These are phyloP conservation scores for Scheffersomyces titani DNA, from an alignment of 1,139 yeast species.

Conservation along the genomic window DNA sequence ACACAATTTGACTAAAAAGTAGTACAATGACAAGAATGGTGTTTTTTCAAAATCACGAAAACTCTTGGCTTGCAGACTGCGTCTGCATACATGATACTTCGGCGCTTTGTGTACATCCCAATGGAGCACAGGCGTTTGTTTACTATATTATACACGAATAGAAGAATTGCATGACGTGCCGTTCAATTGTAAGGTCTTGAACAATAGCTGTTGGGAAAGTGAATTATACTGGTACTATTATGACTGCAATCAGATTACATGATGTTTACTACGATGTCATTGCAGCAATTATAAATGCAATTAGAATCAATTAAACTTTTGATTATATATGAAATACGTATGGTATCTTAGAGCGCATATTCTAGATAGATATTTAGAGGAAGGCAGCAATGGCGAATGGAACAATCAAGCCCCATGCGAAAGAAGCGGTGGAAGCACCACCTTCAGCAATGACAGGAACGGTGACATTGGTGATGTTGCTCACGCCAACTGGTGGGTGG, in stretches of 20 bases:
- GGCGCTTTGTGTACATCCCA: neutral
- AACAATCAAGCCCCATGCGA: neutral
- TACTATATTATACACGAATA: no score
- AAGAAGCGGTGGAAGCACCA: neutral
- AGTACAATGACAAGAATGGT: no score
- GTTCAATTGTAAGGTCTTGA: no score
- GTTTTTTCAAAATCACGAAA: no score
- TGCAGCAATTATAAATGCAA: neutral
- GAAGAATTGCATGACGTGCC: no score
- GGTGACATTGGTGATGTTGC: neutral
- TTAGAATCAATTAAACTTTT: no score
- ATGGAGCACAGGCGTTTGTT: neutral
- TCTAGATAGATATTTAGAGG: neutral
- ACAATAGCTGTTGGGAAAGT: no score
- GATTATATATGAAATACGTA: no score
- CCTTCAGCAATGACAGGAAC: neutral
- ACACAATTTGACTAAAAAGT: no score
- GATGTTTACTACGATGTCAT: no score
- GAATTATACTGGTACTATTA: no score
- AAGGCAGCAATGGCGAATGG: neutral
- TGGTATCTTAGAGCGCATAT: neutral
- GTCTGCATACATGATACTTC: neutral
- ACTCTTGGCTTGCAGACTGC: neutral
- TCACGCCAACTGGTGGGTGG: neutral
- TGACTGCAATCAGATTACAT: neutral